Evolutionary conservation across 345 rosid genomes (phyloP).

Genomic region (Lepidium didymum): DNA sequence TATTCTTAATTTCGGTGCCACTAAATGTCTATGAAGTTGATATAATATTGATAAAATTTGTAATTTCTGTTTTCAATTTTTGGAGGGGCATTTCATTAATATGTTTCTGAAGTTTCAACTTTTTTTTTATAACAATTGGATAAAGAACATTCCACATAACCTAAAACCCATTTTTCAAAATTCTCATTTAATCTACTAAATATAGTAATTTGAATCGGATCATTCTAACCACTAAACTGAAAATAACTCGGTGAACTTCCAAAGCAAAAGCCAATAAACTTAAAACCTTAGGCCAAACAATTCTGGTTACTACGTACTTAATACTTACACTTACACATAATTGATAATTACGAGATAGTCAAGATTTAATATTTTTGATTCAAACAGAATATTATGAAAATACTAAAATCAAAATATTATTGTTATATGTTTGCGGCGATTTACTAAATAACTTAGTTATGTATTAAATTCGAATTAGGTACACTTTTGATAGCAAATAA

Average conservation of each 20-base stretch:
- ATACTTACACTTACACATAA: neutral
- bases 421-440: too few relatives aligned
- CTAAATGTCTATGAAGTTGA: neutral
- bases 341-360: neutral
- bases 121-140: too few relatives aligned
- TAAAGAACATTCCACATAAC: too few relatives aligned
- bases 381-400: too few relatives aligned
- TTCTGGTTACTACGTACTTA: neutral
- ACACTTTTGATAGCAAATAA: neutral
- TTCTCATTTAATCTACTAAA: too few relatives aligned
- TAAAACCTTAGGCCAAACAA: neutral
- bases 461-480: neutral
- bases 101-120: neutral
- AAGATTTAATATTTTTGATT: neutral
- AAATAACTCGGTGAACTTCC: too few relatives aligned
- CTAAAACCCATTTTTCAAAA: too few relatives aligned
- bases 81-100: neutral
- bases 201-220: too few relatives aligned
- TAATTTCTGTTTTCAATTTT: neutral
- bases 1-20: conserved; percentile 13
- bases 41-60: neutral
- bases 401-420: too few relatives aligned
- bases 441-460: too few relatives aligned
- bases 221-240: too few relatives aligned
- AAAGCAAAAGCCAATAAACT: neutral